phyloP scores from a whole-genome alignment of 2,329 filamentous ascomycete species.

The Sporothrix brunneoviolacea region DNA sequence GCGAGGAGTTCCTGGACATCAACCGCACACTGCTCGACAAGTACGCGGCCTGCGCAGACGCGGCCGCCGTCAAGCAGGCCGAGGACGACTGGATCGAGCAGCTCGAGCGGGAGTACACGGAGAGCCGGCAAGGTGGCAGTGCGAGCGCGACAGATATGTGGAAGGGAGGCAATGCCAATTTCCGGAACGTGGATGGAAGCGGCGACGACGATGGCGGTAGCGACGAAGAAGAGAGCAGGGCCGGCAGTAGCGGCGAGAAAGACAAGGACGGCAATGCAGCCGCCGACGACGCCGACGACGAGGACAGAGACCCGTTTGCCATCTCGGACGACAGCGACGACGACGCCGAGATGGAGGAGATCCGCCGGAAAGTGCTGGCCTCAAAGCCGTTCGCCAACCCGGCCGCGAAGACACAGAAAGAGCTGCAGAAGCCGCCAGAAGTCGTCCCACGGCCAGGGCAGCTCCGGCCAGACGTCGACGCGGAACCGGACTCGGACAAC shows the following conservation, averaged over 20 bases:
- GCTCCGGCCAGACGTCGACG: conserved; percentile 55
- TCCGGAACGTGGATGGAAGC: conserved; percentile 19
- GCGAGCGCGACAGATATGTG: conserved; percentile 71
- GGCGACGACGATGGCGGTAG: conserved; percentile 35
- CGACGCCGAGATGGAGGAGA: conserved; percentile 72
- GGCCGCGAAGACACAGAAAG: conserved; percentile 25
- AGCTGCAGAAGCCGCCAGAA: conserved; percentile 50
- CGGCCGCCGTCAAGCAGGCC: conserved; percentile 73
- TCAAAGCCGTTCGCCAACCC: conserved; percentile 80
- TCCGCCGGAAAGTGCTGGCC: conserved; percentile 80
- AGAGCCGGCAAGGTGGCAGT: conserved; percentile 59
- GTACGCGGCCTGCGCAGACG: conserved; percentile 78
- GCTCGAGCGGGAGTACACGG: conserved; percentile 81
- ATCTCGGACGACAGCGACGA: conserved; percentile 78
- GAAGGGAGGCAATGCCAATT: conserved; percentile 86
- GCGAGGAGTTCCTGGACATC: conserved; percentile 81
- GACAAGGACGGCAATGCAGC: conserved; percentile 37
- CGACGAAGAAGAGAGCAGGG: conserved; percentile 33
- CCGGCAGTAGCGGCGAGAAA: conserved; percentile 32
- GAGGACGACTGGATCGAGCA: conserved; percentile 85
- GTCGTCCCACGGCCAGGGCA: conserved; percentile 55
- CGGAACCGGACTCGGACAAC: conserved; percentile 66
- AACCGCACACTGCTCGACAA: conserved; percentile 74
- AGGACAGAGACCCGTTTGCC: conserved; percentile 59
- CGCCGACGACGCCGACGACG: conserved; percentile 37